Evolutionary conservation across 192 early-diverging fungal species (phyloP), one percentile per base, ranked within the genome.

Genomic region (Coemansia umbellata): DNA sequence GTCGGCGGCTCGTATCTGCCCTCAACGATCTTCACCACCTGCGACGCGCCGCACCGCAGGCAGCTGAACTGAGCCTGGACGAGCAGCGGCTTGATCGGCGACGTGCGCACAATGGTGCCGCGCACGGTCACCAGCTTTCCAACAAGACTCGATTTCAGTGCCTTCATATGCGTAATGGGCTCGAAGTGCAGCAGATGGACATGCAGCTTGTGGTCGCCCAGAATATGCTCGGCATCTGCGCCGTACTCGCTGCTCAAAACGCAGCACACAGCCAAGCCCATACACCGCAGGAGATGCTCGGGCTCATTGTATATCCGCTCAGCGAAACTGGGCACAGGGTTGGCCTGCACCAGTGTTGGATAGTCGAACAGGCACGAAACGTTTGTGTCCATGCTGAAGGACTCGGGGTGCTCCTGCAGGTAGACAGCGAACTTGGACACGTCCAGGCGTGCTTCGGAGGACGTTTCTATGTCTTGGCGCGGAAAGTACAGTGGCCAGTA

Each of bases 21-120:
- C 44, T 91, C 87, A 15, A 70, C 37, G 31, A 88, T 80, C 30
- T 74, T 77, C 3, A 90, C 39, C 5, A 74, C 57, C 67, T 87
- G 84, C 9, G 65, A 55, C 13, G 48, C 55, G 17, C 78, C 75
- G 50, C 90, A 92, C 2, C 55, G 57, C 11, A 67, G 58, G 51
- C 91, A 93, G 4, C 28, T 60, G 58, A 88, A 91, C 15, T 81
- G 47, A 42, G 89, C 76, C 59, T 84, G 76, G 5, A 69, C 71
- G 37, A 88, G 58, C 18, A 87, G 51, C 19, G 88, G 85, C 47
- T 84, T 89, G 40, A 90, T 79, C 18, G 82, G 75, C 45, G 88
- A 87, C 2, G 85, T 82, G 27, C 87, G 81, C n/a, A 90, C 87
- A 5, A 93, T 84, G 0, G 87, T 87, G 49, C 90, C 91, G n/a